These are phyloP conservation scores for Sporothrix globosa DNA, from an alignment of 2,329 filamentous ascomycete species.

Conservation along the genomic window DNA sequence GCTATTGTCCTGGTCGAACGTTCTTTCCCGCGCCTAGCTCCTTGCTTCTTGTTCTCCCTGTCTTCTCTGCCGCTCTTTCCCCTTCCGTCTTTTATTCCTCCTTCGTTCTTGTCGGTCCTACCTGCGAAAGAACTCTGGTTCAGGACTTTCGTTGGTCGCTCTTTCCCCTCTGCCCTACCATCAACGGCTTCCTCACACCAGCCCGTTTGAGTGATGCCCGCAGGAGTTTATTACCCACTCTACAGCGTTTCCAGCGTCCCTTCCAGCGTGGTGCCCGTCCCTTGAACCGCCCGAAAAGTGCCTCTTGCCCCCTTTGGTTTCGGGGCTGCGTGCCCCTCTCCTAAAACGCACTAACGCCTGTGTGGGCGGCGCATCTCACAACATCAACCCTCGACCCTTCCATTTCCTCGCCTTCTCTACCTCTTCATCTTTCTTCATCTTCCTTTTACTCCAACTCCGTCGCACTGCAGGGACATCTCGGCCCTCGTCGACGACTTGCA, in stretches of 20 bases:
- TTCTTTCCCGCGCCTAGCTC: conserved; percentile 19
- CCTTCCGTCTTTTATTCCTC: neutral
- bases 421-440: conserved; percentile 16
- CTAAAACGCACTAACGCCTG: conserved; percentile 20
- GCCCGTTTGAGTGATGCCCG: conserved; percentile 25
- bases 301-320: conserved; percentile 23
- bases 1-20: conserved; percentile 1
- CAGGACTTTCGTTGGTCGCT: neutral
- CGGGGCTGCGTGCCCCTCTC: conserved; percentile 25
- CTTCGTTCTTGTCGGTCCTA: neutral
- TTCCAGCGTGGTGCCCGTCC: conserved; percentile 11
- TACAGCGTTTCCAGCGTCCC: neutral
- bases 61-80: conserved; percentile 12
- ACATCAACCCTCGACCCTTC: conserved; percentile 12
- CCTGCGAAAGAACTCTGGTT: neutral
- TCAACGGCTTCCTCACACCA: conserved; percentile 35
- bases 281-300: conserved; percentile 16
- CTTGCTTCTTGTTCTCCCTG: neutral
- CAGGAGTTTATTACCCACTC: conserved; percentile 19
- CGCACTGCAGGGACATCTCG: neutral
- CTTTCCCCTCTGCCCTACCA: conserved; percentile 24
- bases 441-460: neutral
- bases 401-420: conserved; percentile 15
- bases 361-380: conserved; percentile 29
- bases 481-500: conserved; percentile 5